These are phyloP conservation scores for Coemansia sp. DNA, from an alignment of 192 early-diverging fungal species.

Conservation along the genomic window DNA sequence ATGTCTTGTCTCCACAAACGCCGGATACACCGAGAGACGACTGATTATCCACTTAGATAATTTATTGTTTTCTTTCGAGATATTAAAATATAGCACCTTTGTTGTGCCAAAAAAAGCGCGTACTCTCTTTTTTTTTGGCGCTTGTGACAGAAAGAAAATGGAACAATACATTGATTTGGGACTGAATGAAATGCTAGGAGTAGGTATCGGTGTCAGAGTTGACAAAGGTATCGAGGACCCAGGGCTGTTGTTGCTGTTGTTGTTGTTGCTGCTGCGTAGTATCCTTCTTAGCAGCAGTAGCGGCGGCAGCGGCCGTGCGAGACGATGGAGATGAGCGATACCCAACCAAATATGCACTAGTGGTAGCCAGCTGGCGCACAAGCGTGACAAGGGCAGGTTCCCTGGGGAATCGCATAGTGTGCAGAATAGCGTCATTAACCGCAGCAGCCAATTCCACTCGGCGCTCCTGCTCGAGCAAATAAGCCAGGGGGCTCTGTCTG, in stretches of 20 bases:
- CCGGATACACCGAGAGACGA: too few relatives aligned
- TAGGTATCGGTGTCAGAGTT: slow-evolving; percentile 30
- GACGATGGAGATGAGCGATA: slow-evolving; percentile 19
- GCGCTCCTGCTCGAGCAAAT: slow-evolving; percentile 28
- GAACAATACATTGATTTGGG: too few relatives aligned
- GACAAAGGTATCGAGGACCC: slow-evolving; percentile 40
- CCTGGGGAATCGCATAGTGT: slow-evolving; percentile 19
- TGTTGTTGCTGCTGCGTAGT: background rate
- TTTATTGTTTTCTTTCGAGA: too few relatives aligned
- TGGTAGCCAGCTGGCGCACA: slow-evolving; percentile 43
- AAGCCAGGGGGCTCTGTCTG: slow-evolving; percentile 26
- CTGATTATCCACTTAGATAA: too few relatives aligned
- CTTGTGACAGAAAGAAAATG: too few relatives aligned
- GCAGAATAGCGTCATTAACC: slow-evolving; percentile 41
- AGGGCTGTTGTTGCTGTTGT: slow-evolving; percentile 18
- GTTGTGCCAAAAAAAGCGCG: too few relatives aligned
- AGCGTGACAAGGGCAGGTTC: slow-evolving; percentile 38
- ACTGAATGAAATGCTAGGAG: too few relatives aligned
- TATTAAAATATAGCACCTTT: too few relatives aligned
- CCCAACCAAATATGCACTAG: slow-evolving; percentile 33
- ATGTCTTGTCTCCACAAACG: too few relatives aligned
- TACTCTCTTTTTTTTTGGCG: too few relatives aligned
- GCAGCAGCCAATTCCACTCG: slow-evolving; percentile 28
- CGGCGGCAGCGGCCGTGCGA: background rate
- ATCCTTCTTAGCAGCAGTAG: background rate